These are phyloP conservation scores for Parastagonospora nodorum DNA, from an alignment of 2,329 filamentous ascomycete species.

Conservation along the genomic window DNA sequence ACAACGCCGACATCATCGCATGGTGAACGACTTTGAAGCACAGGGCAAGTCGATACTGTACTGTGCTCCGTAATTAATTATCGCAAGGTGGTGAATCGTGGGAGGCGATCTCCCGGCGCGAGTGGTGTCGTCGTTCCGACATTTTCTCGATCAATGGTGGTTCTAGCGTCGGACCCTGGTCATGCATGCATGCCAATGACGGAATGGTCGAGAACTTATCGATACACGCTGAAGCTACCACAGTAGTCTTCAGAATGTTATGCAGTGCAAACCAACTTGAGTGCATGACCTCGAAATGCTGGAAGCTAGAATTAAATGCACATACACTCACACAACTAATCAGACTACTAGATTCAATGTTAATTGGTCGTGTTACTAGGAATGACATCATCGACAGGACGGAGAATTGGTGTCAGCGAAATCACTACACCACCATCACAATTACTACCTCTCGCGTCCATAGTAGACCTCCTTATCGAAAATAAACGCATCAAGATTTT, in stretches of 20 bases:
- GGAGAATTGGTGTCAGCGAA: too few species aligned
- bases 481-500: background rate
- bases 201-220: too few species aligned
- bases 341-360: background rate
- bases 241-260: too few species aligned
- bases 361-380: too few species aligned
- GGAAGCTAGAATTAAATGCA: background rate
- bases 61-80: background rate
- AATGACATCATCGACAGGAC: too few species aligned
- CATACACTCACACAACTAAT: background rate
- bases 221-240: too few species aligned
- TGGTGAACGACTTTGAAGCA: conserved; percentile 8
- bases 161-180: too few species aligned
- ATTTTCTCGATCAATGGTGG: too few species aligned
- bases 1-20: conserved; percentile 40
- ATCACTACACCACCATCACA: too few species aligned
- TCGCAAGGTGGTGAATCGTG: background rate
- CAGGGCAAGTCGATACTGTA: background rate
- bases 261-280: too few species aligned
- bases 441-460: too few species aligned
- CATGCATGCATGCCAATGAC: too few species aligned
- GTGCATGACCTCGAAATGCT: background rate
- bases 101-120: conserved; percentile 1
- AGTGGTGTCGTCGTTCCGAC: conserved; percentile 1
- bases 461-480: background rate